Evolutionary conservation across 2,329 filamentous ascomycete species (phyloP), one percentile per base, ranked within the genome.

Genomic region (Fusarium hostae): DNA sequence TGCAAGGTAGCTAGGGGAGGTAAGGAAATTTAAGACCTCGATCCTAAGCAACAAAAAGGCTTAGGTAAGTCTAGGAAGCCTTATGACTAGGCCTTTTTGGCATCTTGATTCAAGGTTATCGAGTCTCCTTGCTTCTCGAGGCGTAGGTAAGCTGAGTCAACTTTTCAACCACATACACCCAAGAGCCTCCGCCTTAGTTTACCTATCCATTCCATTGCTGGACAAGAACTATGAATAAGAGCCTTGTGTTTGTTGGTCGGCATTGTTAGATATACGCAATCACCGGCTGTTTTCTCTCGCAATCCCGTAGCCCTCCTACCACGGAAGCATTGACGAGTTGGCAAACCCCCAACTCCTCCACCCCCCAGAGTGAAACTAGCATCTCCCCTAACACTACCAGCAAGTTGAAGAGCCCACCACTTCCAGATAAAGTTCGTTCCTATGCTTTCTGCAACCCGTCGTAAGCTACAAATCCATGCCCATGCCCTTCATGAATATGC

Each of bases 391-490:
- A 28, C 20, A 58, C 41, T 12, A 24, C 22, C 39, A 70, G 22
- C n/a, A 60, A 28, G 35, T 61, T 70, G 22, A 48, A 45, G 12
- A 58, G 44, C 20, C 55, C 55, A 34, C 35, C 32, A 30, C 28
- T 39, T 44, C 32, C 56, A 12, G 9, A n/a, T 20, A 68, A 48
- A 16, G 58, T 34, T 28, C 41, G 26, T 26, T 72, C 44, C 44
- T 77, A 80, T 34, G 71, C 71, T 24, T 56, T 47, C 70, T 77
- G 78, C 20, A 80, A 22, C 24, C n/a, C 40, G 48, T 82, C 77
- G 39, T 79, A 81, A 5, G 57, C 59, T 13, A 78, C 40, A 56
- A 61, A 68, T 54, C 83, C 80, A 11, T 34, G n/a, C n/a, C n/a
- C n/a, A n/a, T n/a, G n/a, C n/a, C n/a, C n/a, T n/a, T n/a, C n/a